Base-by-base conservation (phyloP, 306 rosid species). In the Sindora glabra region DNA sequence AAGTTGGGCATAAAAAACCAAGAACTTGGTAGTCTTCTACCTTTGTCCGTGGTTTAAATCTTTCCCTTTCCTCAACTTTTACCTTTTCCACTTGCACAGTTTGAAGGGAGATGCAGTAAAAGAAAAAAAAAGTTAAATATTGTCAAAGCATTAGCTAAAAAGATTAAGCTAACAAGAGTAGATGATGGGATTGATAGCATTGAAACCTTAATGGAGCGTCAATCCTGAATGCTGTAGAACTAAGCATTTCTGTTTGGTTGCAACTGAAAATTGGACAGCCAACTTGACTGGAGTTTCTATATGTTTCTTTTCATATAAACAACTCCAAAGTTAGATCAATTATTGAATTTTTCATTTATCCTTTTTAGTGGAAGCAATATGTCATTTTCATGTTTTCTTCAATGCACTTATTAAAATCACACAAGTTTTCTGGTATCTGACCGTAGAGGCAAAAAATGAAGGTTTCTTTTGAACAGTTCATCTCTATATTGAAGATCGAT, bases 401-500 rank as follows among this genome's bases (percentile, higher is more conserved):
- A 5, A 26, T 30, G 56, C 16, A 46, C 45, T 33, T 48, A 5
- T 9, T 48, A 17, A 48, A 48, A 62, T 29, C 23, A 15, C 30
- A 5, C 16, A 19, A 30, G 38, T 63, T 21, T 32, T 34, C 13
- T 48, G 32, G 42, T 50, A 24, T 48, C 41, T 15, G 10, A 54
- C 38, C 42, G 32, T 47, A 14, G 37, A 40, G 38, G 27, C 10
- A 41, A 14, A 42, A 22, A 24, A 44, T 17, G 48, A n/a, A 42
- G 54, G n/a, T 48, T 57, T 47, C 9, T 38, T 38, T 57, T 51
- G 50, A 49, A 38, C 29, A 23, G 48, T 42, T 50, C 68, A 45
- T 50, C 4, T 57, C 33, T 29, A 17, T 34, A 13, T 55, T 11
- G 39, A 44, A 2, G 8, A 29, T 9, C 8, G 34, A 3, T 5